These are phyloP conservation scores for Hondaea fermentalgiana DNA, from an alignment of 108 stramenopile species.

Conservation along the genomic window DNA sequence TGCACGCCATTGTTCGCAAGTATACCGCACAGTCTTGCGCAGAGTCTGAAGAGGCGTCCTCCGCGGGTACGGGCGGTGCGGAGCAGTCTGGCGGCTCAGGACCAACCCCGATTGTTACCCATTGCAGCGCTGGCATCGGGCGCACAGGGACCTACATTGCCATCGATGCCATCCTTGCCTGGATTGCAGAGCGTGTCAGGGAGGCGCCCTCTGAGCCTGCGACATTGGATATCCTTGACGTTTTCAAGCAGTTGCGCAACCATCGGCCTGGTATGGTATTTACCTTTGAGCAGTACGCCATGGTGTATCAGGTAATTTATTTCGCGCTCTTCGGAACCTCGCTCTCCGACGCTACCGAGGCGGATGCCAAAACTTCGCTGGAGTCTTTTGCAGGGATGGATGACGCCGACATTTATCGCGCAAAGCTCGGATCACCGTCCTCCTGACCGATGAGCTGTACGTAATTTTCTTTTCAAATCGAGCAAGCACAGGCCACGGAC, in stretches of 20 bases:
- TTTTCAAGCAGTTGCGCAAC: neutral
- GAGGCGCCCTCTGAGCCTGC: neutral
- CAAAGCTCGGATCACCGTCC: neutral
- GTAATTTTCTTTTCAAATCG: too few species aligned
- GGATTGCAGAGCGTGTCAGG: neutral
- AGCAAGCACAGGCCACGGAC: too few species aligned
- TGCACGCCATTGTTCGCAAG: neutral
- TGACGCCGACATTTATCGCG: neutral
- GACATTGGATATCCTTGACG: neutral
- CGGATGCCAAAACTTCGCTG: neutral
- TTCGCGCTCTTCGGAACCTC: neutral
- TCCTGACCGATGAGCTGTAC: neutral
- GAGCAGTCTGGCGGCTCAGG: neutral
- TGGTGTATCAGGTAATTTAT: conserved; percentile 4
- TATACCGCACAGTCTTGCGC: neutral
- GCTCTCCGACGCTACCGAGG: neutral
- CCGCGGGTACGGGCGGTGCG: too few species aligned
- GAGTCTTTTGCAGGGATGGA: conserved; percentile 1
- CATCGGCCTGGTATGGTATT: conserved; percentile 1
- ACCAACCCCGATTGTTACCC: neutral
- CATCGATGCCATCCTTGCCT: neutral
- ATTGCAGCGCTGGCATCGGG: conserved; percentile 10
- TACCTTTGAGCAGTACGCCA: conserved; percentile 11
- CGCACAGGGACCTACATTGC: conserved; percentile 15
- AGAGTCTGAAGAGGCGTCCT: neutral